phyloP scores from a whole-genome alignment of 768 basidiomycete genomes.

The Obba rivulosa region DNA sequence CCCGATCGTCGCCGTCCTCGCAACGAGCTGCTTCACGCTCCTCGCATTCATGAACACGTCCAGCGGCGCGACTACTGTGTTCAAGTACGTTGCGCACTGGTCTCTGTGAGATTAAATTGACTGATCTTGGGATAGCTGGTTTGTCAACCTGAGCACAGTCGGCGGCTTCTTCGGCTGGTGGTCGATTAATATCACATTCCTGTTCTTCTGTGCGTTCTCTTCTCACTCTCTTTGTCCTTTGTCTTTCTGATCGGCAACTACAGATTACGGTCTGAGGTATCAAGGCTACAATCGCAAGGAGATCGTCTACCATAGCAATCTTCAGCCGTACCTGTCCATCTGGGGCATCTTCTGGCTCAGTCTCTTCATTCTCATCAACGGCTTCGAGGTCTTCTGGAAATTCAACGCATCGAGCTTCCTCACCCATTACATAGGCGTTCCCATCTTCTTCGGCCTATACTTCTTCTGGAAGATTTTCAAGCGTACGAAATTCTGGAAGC shows the following conservation, averaged over 20 bases:
- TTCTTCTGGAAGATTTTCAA: constrained; percentile 39
- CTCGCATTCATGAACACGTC: constrained; percentile 64
- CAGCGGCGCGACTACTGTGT: constrained; percentile 49
- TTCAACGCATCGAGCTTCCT: constrained; percentile 53
- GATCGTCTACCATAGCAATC: constrained; percentile 54
- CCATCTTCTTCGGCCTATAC: constrained; percentile 43
- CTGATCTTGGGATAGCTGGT: constrained; percentile 59
- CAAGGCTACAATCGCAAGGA: constrained; percentile 61
- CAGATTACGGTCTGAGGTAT: constrained; percentile 55
- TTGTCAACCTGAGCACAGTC: constrained; percentile 62
- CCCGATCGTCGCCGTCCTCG: constrained; percentile 32
- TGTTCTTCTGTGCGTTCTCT: constrained; percentile 55
- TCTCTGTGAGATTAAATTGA: no score
- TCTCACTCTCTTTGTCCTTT: not conserved
- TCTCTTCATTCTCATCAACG: constrained; percentile 55
- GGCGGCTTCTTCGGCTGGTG: constrained; percentile 68
- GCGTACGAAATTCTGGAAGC: constrained; percentile 42
- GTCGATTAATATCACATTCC: constrained; percentile 64
- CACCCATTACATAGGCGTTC: constrained; percentile 42
- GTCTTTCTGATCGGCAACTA: not conserved
- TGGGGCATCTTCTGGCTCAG: constrained; percentile 66
- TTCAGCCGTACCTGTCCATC: constrained; percentile 66
- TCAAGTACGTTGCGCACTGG: constrained; percentile 34
- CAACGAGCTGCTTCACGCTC: constrained; percentile 35
- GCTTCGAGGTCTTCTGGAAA: constrained; percentile 56